Percentiles rank a stretch among this genome's conserved stretches.
phyloP scores from a whole-genome alignment of 208 protist species.

The Leishmania braziliensis region DNA sequence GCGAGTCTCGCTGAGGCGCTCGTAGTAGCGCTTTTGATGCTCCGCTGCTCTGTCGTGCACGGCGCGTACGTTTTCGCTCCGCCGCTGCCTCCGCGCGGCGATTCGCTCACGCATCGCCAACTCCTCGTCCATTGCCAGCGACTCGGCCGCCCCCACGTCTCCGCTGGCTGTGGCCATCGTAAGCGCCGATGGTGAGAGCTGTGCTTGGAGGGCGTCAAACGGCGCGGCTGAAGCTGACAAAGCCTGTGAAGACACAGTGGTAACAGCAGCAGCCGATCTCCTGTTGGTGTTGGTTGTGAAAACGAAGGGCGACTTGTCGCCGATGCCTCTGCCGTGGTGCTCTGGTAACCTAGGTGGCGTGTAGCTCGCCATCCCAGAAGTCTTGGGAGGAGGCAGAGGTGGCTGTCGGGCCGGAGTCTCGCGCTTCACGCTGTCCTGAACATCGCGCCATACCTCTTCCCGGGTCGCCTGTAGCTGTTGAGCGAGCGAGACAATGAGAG shows the following conservation, averaged over 20 bases:
- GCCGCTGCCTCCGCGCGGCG: constrained; percentile 4
- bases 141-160: background rate
- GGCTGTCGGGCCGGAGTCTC: background rate
- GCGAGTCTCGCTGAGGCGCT: constrained; percentile 7
- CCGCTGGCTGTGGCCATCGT: background rate
- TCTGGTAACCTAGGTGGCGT: background rate
- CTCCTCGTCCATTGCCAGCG: constrained; percentile 28
- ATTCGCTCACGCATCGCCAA: constrained; percentile 24
- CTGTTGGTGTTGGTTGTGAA: background rate
- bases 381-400: background rate
- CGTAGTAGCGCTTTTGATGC: background rate
- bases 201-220: constrained; percentile 20
- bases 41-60: background rate
- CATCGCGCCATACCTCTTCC: constrained; percentile 26
- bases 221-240: constrained; percentile 3
- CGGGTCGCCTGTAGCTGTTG: constrained; percentile 11
- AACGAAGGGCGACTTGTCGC: background rate
- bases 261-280: background rate
- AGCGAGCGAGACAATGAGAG: constrained; percentile 10
- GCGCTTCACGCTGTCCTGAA: background rate
- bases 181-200: background rate
- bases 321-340: background rate
- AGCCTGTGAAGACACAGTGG: background rate
- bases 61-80: background rate
- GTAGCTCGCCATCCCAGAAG: background rate